Conservation (phyloP, 495 filamentous ascomycete species). For the Aspergillus funiculosus region DNA sequence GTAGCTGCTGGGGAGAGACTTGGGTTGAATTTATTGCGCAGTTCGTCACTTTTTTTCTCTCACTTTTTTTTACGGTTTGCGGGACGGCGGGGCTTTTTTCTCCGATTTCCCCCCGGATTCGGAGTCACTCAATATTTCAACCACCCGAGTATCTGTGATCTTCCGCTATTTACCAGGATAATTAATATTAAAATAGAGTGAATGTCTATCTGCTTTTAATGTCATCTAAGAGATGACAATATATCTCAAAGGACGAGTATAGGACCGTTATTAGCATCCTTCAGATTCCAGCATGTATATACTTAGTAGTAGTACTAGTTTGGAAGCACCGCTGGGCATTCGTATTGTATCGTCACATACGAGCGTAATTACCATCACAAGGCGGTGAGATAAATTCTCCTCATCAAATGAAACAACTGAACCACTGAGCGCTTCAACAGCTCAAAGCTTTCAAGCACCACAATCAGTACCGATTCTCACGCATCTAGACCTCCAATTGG, state of each 20-base stretch:
- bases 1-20: neutral
- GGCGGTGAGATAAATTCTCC: neutral
- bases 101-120: slow-evolving; percentile 16
- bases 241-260: too few relatives aligned
- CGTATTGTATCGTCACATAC: neutral
- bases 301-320: too few relatives aligned
- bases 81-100: slow-evolving; percentile 16
- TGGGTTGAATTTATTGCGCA: neutral
- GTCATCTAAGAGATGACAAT: too few relatives aligned
- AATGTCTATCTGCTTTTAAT: too few relatives aligned
- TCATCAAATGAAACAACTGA: neutral
- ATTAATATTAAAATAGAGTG: too few relatives aligned
- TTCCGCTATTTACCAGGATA: neutral
- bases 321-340: neutral
- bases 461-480: neutral
- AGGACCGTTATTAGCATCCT: too few relatives aligned
- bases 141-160: neutral
- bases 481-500: slow-evolving; percentile 4
- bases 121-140: neutral
- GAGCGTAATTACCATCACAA: neutral
- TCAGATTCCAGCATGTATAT: too few relatives aligned
- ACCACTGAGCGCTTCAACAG: neutral
- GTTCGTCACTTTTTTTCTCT: slow-evolving; percentile 12
- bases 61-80: slow-evolving; percentile 7
- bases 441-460: neutral